Conservation (phyloP, 768 basidiomycete species). For the Pulveroboletus ravenelii region DNA sequence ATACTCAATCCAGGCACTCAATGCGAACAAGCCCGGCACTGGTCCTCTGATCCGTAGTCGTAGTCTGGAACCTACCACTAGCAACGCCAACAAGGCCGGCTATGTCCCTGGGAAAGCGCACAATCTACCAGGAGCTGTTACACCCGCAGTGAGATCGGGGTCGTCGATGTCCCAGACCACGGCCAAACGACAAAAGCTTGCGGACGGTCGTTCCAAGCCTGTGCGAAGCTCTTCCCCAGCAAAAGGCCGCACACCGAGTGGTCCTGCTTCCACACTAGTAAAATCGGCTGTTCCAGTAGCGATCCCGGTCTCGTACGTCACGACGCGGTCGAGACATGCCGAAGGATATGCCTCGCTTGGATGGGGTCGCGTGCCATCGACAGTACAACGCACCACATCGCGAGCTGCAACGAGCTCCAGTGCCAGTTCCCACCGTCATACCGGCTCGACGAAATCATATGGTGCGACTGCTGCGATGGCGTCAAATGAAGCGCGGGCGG, state of each 20-base stretch:
- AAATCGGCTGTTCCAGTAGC: conserved; percentile 3
- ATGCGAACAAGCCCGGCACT: conserved; percentile 9
- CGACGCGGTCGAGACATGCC: conserved; percentile 25
- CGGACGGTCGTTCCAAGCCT: conserved; percentile 32
- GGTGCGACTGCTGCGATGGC: conserved; percentile 8
- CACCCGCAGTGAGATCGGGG: conserved; percentile 56
- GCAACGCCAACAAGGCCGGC: conserved; percentile 12
- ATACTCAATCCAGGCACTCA: conserved; percentile 29
- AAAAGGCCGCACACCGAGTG: conserved; percentile 28
- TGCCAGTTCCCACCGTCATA: conserved; percentile 9
- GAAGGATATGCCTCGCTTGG: conserved; percentile 27
- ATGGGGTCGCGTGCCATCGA: conserved; percentile 34
- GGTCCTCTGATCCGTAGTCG: conserved; percentile 25
- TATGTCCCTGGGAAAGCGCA: conserved; percentile 31
- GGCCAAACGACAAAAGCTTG: conserved; percentile 59
- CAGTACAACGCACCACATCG: conserved; percentile 28
- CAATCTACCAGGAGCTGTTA: conserved; percentile 39
- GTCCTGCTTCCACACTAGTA: conserved; percentile 12
- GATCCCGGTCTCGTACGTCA: conserved; percentile 10
- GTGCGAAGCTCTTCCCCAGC: conserved; percentile 23
- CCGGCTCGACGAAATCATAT: conserved; percentile 11
- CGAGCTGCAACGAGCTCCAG: conserved; percentile 14
- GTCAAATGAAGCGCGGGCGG: conserved; percentile 9
- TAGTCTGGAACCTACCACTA: conserved; percentile 21
- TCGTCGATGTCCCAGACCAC: conserved; percentile 41